Conservation (phyloP, 805 yeast genomes). For the Metschnikowia picachoensis region DNA sequence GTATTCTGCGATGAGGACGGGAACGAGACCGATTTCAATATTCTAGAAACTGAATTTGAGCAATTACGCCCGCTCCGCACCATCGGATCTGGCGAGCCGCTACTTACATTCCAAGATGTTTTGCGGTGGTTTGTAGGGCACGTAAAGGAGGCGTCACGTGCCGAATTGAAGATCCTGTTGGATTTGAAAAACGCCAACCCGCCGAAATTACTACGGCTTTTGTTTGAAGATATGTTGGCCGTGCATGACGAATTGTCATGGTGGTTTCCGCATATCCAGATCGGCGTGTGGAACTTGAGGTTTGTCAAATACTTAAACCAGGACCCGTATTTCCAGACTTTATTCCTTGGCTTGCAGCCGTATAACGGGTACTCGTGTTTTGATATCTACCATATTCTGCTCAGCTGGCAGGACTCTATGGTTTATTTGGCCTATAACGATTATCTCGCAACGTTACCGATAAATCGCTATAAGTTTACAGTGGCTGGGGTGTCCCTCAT, state of each 20-base stretch:
- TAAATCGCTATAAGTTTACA: conserved; percentile 20
- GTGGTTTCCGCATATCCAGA: conserved; percentile 37
- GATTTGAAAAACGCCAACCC: conserved; percentile 41
- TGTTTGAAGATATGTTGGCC: conserved; percentile 28
- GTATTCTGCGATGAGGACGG: conserved; percentile 35
- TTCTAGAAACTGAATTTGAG: conserved; percentile 29
- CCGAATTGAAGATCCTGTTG: conserved; percentile 31
- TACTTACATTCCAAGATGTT: conserved; percentile 30
- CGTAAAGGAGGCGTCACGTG: conserved; percentile 14
- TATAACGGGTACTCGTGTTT: conserved; percentile 23
- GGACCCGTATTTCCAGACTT: conserved; percentile 30
- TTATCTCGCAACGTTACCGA: conserved; percentile 24
- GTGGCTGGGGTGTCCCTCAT: conserved; percentile 36
- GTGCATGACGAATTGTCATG: conserved; percentile 29
- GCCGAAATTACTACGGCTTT: conserved; percentile 26
- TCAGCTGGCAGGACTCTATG: conserved; percentile 31
- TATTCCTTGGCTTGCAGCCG: conserved; percentile 11
- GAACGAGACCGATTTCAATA: conserved; percentile 31
- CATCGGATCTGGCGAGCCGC: conserved; percentile 29
- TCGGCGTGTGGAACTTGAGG: conserved; percentile 41
- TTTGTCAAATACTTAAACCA: conserved; percentile 38
- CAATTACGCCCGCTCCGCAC: conserved; percentile 23
- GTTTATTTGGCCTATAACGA: conserved; percentile 34
- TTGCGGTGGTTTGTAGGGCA: conserved; percentile 30
- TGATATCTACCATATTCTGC: conserved; percentile 36